These are phyloP conservation scores for Phytopythium cucurbitacearum DNA, from an alignment of 352 stramenopile genomes.

Conservation along the genomic window DNA sequence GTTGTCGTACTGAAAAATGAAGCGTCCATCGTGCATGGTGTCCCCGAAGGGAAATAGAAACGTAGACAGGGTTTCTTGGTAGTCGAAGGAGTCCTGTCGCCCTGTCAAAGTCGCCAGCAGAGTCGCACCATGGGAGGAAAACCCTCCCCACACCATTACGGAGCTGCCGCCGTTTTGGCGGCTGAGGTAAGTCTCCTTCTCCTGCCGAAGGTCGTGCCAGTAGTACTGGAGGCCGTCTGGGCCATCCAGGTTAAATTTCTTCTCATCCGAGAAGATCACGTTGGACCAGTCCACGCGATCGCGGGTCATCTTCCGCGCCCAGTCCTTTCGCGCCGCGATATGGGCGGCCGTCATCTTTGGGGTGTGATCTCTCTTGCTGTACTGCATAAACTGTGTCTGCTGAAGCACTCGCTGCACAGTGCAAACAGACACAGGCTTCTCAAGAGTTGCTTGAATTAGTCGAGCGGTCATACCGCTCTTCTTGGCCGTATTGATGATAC, in stretches of 20 bases:
- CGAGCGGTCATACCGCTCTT: too few relatives aligned
- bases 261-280: slow-evolving; percentile 12
- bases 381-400: background rate
- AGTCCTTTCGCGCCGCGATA: background rate
- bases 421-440: too few relatives aligned
- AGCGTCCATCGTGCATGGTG: background rate
- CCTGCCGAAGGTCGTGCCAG: slow-evolving; percentile 15
- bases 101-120: too few relatives aligned
- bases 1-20: slow-evolving; percentile 13
- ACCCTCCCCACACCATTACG: too few relatives aligned
- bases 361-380: slow-evolving; percentile 3
- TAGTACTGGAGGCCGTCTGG: slow-evolving; percentile 11
- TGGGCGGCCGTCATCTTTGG: slow-evolving; percentile 2
- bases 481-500: too few relatives aligned
- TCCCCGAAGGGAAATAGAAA: background rate
- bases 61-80: background rate
- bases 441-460: too few relatives aligned
- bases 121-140: too few relatives aligned
- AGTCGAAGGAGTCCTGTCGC: too few relatives aligned
- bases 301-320: slow-evolving; percentile 3
- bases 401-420: background rate
- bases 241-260: slow-evolving; percentile 13
- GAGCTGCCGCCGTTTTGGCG: too few relatives aligned
- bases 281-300: slow-evolving; percentile 6
- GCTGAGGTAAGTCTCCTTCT: too few relatives aligned